Evolutionary conservation across 2,329 filamentous ascomycete genomes (phyloP).

Genomic region (Verticillium dahliae): DNA sequence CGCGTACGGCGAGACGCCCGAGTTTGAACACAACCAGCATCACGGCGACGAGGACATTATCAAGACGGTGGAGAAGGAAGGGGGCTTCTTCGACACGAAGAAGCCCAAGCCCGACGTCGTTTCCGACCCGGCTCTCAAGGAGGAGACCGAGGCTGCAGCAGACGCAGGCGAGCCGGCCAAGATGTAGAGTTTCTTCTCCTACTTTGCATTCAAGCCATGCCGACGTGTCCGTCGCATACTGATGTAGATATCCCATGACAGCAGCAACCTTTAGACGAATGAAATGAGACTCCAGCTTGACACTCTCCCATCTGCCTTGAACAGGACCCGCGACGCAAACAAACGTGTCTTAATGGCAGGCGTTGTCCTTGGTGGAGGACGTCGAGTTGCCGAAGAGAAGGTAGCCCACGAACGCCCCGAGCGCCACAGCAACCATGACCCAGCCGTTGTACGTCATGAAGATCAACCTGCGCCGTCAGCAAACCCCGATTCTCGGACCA

Average conservation of each 20-base stretch:
- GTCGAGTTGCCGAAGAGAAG: constrained; percentile 68
- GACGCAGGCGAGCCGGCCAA: constrained; percentile 7
- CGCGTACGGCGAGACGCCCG: constrained; percentile 75
- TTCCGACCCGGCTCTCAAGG: background rate
- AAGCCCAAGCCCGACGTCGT: constrained; percentile 17
- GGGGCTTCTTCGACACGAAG: constrained; percentile 39
- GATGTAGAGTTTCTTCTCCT: constrained; percentile 3
- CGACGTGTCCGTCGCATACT: background rate
- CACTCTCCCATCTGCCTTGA: too few species aligned
- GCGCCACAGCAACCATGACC: constrained; percentile 87
- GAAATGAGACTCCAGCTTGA: background rate
- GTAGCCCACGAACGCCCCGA: constrained; percentile 87
- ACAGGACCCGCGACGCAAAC: too few species aligned
- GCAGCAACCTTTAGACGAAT: background rate
- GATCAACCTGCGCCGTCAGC: constrained; percentile 59
- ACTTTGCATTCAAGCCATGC: background rate
- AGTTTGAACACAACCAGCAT: constrained; percentile 64
- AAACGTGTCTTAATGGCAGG: constrained; percentile 66
- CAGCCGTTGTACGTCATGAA: constrained; percentile 99
- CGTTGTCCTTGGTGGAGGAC: constrained; percentile 73
- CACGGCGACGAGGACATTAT: constrained; percentile 50
- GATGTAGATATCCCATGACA: background rate
- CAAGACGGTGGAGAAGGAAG: constrained; percentile 34
- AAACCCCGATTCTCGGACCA: background rate
- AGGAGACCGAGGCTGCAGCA: constrained; percentile 7